Evolutionary conservation across 768 basidiomycete species (phyloP).

Genomic region (Boletus rubropictus): DNA sequence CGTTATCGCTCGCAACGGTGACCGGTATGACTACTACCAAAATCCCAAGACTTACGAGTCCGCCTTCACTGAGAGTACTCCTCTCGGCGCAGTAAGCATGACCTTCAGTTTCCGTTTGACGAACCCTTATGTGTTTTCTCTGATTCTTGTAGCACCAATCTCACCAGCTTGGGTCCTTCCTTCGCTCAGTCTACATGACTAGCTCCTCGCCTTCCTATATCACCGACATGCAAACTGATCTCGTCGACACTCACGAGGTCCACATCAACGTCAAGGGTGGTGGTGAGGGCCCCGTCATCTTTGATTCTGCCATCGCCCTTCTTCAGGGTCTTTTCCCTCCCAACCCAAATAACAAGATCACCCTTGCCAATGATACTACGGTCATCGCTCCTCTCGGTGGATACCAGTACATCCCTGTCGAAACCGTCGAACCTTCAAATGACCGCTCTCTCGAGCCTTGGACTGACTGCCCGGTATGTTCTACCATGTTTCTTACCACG

Average conservation of each 20-base stretch:
- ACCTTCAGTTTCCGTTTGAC: background rate
- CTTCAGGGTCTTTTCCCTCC: constrained; percentile 86
- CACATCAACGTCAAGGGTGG: constrained; percentile 78
- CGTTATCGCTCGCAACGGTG: constrained; percentile 74
- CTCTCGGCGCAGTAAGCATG: constrained; percentile 61
- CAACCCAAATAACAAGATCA: constrained; percentile 62
- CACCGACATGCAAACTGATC: constrained; percentile 54
- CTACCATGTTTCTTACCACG: background rate
- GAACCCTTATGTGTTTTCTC: background rate
- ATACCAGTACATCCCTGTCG: constrained; percentile 84
- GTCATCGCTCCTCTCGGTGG: constrained; percentile 71
- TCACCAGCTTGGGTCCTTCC: constrained; percentile 52
- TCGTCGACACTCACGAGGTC: constrained; percentile 69
- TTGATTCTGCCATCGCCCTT: constrained; percentile 79
- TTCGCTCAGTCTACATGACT: constrained; percentile 64
- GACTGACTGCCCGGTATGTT: constrained; percentile 53
- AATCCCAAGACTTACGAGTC: constrained; percentile 63
- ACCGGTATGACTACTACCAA: constrained; percentile 64
- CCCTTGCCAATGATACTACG: constrained; percentile 71
- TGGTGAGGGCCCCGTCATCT: constrained; percentile 79
- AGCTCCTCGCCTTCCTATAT: constrained; percentile 66
- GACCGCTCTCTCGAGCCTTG: constrained; percentile 82
- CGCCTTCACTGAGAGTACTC: constrained; percentile 62
- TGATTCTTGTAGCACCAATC: constrained; percentile 50
- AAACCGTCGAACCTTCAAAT: constrained; percentile 81